These are phyloP conservation scores for Inga leiocalycina DNA, from an alignment of 306 rosid genomes.

Conservation along the genomic window DNA sequence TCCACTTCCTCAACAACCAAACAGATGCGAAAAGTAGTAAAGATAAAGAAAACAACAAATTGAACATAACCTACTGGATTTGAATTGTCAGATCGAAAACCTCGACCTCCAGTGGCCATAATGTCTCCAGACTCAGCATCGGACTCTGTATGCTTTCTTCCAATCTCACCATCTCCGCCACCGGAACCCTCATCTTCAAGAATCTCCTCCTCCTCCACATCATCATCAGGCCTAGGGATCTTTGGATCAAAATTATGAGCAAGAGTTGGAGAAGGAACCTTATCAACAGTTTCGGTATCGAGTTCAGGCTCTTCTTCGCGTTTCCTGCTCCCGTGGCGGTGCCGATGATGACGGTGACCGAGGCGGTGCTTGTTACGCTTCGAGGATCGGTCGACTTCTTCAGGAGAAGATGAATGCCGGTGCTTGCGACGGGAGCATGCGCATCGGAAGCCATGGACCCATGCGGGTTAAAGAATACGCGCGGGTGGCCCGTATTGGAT, in stretches of 20 bases:
- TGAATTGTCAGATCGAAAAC: constrained; percentile 33
- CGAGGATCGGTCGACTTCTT: constrained; percentile 55
- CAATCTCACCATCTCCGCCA: constrained; percentile 33
- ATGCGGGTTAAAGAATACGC: too few species aligned
- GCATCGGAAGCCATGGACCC: constrained; percentile 51
- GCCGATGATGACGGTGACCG: constrained; percentile 50
- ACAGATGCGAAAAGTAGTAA: constrained; percentile 4
- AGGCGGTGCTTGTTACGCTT: constrained; percentile 75
- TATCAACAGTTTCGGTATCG: constrained; percentile 35
- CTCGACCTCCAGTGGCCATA: constrained; percentile 31
- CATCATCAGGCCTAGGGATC: constrained; percentile 38
- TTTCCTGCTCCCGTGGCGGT: constrained; percentile 53
- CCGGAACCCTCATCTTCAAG: constrained; percentile 44
- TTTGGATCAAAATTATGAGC: constrained; percentile 11
- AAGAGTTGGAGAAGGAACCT: constrained; percentile 26
- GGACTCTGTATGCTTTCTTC: constrained; percentile 24
- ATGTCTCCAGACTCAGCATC: constrained; percentile 48
- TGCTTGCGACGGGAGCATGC: constrained; percentile 52
- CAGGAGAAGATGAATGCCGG: constrained; percentile 47
- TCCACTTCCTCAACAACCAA: constrained; percentile 41
- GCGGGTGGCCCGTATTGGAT: too few species aligned
- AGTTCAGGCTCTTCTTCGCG: constrained; percentile 40
- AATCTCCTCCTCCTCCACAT: constrained; percentile 83
- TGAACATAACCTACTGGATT: constrained; percentile 53
- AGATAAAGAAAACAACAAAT: not conserved